These are phyloP conservation scores for Gracilaria caudata DNA, from an alignment of 23 red algal species.

Conservation along the genomic window DNA sequence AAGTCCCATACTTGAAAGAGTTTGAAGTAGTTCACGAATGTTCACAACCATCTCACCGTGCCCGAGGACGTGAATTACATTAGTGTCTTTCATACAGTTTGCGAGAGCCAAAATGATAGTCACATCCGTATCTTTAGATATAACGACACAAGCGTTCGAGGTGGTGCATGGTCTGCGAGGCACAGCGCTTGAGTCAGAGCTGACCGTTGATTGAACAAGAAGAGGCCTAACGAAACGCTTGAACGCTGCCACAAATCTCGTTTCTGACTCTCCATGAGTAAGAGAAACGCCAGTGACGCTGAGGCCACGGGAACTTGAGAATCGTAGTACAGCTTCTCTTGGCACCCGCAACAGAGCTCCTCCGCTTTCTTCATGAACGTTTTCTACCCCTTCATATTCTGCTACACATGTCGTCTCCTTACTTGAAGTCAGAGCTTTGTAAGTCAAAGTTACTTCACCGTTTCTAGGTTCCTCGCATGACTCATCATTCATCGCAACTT, in stretches of 20 bases:
- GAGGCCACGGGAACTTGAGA: neutral
- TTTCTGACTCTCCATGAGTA: constrained; percentile 26
- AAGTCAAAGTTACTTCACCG: neutral
- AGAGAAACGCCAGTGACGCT: neutral
- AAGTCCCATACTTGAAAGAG: neutral
- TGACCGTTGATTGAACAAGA: neutral
- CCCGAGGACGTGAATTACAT: constrained; percentile 12
- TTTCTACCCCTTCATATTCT: too few species aligned
- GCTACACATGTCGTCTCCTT: too few species aligned
- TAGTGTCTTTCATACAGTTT: neutral
- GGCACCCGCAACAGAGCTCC: neutral
- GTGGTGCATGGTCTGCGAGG: too few species aligned
- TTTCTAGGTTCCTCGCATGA: neutral
- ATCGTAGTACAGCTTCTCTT: neutral
- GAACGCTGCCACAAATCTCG: constrained; percentile 15
- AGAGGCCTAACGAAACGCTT: neutral
- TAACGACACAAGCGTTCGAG: neutral
- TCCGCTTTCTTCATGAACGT: too few species aligned
- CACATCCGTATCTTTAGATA: constrained; percentile 38
- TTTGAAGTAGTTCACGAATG: neutral
- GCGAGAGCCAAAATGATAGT: constrained; percentile 19
- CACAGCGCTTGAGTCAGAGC: neutral
- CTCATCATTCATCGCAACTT: neutral
- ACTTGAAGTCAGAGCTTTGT: too few species aligned
- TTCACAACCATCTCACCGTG: neutral